A percentile compares a stretch with the other conserved stretches of the same genome.
Conservation (phyloP, 2,329 filamentous ascomycete genomes). For the Leptographium procerum region DNA sequence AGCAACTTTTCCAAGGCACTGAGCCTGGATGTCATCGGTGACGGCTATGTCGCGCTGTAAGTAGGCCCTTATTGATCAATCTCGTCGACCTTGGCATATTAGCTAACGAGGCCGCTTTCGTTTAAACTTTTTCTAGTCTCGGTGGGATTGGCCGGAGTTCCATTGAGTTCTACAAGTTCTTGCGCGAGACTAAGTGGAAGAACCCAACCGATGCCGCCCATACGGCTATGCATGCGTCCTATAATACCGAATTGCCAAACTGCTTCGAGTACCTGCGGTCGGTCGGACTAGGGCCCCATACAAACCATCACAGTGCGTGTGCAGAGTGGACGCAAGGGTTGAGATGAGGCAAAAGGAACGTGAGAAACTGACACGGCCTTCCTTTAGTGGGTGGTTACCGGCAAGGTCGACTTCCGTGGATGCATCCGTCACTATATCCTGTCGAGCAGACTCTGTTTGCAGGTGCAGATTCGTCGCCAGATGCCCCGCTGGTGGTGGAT, state of each 20-base stretch:
- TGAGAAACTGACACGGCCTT: background rate
- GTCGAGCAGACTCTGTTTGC: constrained; percentile 20
- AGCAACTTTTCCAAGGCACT: constrained; percentile 24
- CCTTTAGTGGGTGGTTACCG: constrained; percentile 19
- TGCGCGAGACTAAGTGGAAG: background rate
- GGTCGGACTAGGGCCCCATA: constrained; percentile 8
- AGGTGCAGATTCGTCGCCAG: constrained; percentile 15
- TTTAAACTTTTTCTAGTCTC: constrained; percentile 6
- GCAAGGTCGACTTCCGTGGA: constrained; percentile 23
- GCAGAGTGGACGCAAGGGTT: background rate
- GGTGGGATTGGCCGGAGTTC: background rate
- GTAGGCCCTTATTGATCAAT: too few species aligned
- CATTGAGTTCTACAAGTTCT: background rate
- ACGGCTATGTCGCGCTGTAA: constrained; percentile 19
- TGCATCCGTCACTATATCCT: constrained; percentile 20
- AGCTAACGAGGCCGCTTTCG: too few species aligned
- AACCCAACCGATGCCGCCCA: background rate
- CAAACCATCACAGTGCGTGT: constrained; percentile 15
- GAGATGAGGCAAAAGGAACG: background rate
- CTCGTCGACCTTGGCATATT: too few species aligned
- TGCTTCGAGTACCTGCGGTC: constrained; percentile 9
- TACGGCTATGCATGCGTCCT: background rate
- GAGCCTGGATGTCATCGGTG: constrained; percentile 20
- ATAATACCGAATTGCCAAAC: constrained; percentile 9
- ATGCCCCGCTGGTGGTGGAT: constrained; percentile 21